Percentiles rank a stretch among this genome's conserved stretches.
Evolutionary conservation across 179 eudicot genomes (phyloP).

Genomic region (Patellifolia procumbens): DNA sequence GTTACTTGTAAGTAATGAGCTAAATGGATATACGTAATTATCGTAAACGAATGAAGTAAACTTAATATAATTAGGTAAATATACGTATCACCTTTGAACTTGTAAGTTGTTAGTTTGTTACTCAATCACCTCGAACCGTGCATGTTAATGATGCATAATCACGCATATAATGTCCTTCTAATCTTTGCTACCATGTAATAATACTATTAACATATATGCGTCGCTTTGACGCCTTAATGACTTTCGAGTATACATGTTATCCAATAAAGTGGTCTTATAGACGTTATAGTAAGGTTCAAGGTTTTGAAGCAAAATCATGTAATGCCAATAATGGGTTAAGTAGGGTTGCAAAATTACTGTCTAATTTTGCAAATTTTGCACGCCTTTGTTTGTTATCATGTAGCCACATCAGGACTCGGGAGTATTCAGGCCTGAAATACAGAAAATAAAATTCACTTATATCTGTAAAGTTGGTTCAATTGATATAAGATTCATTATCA

Average conservation of each 20-base stretch:
- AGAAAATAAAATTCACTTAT: not conserved
- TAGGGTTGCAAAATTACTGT: not conserved
- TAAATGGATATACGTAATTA: not conserved
- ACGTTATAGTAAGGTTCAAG: not conserved
- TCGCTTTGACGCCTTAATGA: not conserved
- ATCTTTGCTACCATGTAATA: no score
- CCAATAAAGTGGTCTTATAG: not conserved
- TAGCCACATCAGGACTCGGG: not conserved
- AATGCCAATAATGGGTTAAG: constrained; percentile 11
- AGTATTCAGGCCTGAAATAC: no score
- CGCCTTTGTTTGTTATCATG: no score
- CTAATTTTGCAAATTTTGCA: no score
- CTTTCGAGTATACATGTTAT: not conserved
- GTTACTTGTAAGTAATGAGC: constrained; percentile 11
- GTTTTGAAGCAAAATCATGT: constrained; percentile 1
- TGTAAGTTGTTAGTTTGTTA: not conserved
- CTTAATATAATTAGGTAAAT: no score
- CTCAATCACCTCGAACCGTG: not conserved
- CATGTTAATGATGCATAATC: not conserved
- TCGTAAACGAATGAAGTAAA: not conserved
- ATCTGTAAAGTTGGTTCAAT: no score
- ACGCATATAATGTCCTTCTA: not conserved
- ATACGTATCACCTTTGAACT: not conserved
- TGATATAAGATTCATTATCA: no score
- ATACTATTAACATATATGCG: not conserved